Percentiles rank a stretch among this genome's conserved stretches.
Conservation (phyloP, 331 rosid species). For the Dryas integrifolia region DNA sequence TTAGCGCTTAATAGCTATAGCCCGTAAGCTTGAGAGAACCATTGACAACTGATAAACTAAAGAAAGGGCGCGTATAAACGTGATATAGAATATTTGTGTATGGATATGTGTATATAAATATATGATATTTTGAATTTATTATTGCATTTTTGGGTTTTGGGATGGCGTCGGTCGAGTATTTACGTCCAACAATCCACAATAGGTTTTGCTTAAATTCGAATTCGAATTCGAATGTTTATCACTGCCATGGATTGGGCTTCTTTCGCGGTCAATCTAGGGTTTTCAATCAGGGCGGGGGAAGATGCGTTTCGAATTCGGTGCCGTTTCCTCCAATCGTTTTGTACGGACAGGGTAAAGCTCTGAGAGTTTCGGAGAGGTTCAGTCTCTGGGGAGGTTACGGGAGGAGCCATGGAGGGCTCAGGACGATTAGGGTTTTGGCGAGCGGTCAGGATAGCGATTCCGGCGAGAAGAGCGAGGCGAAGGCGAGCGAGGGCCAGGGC, state of each 20-base stretch:
- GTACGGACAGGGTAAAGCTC: conserved; percentile 24
- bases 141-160: conserved; percentile 16
- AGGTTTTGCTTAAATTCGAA: conserved; percentile 33
- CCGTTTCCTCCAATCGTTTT: conserved; percentile 32
- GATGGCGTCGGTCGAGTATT: conserved; percentile 69
- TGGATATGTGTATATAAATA: background rate
- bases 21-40: conserved; percentile 3
- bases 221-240: conserved; percentile 42
- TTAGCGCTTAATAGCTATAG: too few species aligned
- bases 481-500: conserved; percentile 58
- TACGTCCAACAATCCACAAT: conserved; percentile 56
- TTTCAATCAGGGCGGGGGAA: conserved; percentile 33
- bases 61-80: too few species aligned
- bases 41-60: conserved; percentile 19
- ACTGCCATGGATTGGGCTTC: conserved; percentile 42
- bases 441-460: conserved; percentile 72
- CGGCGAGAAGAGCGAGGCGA: conserved; percentile 64
- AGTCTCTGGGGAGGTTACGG: conserved; percentile 44
- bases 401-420: conserved; percentile 32
- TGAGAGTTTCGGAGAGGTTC: conserved; percentile 39
- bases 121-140: conserved; percentile 15
- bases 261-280: conserved; percentile 39
- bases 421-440: conserved; percentile 45
- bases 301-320: conserved; percentile 38
- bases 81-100: too few species aligned